Percentiles rank a stretch among this genome's conserved stretches.
These are phyloP conservation scores for Cladophialophora bantiana DNA, from an alignment of 2,329 filamentous ascomycete species.

Conservation along the genomic window DNA sequence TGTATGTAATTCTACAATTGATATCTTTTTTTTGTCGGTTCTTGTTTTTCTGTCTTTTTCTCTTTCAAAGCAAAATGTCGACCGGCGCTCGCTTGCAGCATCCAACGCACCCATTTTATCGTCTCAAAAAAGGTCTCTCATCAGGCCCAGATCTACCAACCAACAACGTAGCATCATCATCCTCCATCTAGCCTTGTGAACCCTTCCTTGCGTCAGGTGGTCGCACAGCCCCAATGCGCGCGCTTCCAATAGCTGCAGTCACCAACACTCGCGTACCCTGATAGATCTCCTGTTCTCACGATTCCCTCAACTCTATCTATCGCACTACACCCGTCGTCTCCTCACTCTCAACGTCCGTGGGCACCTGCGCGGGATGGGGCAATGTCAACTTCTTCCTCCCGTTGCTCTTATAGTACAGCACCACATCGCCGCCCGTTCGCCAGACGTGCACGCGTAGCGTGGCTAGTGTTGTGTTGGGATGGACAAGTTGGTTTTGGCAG, in stretches of 20 bases:
- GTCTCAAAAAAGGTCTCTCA: not conserved
- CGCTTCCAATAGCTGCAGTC: not conserved
- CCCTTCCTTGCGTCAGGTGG: not conserved
- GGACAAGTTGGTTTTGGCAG: slow-evolving; percentile 76
- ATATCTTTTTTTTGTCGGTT: not conserved
- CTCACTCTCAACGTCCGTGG: slow-evolving; percentile 36
- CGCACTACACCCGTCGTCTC: slow-evolving; percentile 36
- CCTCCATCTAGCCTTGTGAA: not conserved
- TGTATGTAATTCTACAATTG: not conserved
- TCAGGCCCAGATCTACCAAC: not conserved
- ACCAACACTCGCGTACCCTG: not conserved
- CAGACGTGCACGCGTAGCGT: slow-evolving; percentile 91
- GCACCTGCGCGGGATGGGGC: slow-evolving; percentile 39
- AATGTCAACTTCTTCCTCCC: slow-evolving; percentile 68
- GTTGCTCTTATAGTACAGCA: slow-evolving; percentile 90
- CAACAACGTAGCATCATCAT: not conserved
- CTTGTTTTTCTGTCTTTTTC: not conserved
- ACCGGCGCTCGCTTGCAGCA: not conserved
- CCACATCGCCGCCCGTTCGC: slow-evolving; percentile 92
- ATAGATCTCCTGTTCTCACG: too few relatives aligned
- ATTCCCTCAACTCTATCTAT: slow-evolving; percentile 7
- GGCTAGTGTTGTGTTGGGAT: slow-evolving; percentile 87
- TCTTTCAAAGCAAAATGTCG: not conserved
- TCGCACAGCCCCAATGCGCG: not conserved
- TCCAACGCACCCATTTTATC: not conserved